Conservation (phyloP, 495 filamentous ascomycete species). For the Thozetella sp. region DNA sequence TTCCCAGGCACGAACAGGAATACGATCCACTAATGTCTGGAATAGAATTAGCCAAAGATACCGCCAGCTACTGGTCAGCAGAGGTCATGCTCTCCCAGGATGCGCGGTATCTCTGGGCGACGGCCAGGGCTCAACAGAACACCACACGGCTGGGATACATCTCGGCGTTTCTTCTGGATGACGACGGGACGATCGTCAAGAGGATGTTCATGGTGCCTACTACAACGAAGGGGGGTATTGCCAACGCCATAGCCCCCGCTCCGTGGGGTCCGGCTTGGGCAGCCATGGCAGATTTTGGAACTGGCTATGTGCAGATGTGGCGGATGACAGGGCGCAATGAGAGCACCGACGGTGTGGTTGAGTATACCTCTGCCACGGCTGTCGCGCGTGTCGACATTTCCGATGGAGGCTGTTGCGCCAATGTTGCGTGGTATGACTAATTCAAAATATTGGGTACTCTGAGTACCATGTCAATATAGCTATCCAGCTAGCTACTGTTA, state of each 20-base stretch:
- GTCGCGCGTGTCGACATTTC: constrained; percentile 29
- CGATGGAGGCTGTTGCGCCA: constrained; percentile 36
- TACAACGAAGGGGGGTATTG: constrained; percentile 28
- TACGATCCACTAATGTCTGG: not conserved
- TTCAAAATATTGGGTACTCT: too few species aligned
- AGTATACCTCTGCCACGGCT: constrained; percentile 15
- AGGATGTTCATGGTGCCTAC: constrained; percentile 31
- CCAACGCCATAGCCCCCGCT: constrained; percentile 31
- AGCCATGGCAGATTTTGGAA: constrained; percentile 29
- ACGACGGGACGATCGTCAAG: constrained; percentile 21
- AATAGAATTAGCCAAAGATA: constrained; percentile 6
- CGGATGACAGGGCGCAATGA: constrained; percentile 17
- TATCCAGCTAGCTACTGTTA: too few species aligned
- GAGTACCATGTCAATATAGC: too few species aligned
- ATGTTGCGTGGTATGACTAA: constrained; percentile 30
- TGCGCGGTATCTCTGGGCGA: constrained; percentile 33
- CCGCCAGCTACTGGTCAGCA: constrained; percentile 31
- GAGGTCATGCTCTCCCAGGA: constrained; percentile 33
- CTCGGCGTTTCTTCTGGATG: constrained; percentile 24
- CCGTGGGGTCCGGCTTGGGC: constrained; percentile 30
- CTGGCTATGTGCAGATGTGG: constrained; percentile 40
- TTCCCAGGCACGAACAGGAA: too few species aligned
- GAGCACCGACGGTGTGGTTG: constrained; percentile 10
- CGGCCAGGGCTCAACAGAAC: constrained; percentile 21
- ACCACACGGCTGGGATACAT: constrained; percentile 25